Base-by-base conservation (phyloP, 108 stramenopile genomes). In the Fragilaria radians region DNA sequence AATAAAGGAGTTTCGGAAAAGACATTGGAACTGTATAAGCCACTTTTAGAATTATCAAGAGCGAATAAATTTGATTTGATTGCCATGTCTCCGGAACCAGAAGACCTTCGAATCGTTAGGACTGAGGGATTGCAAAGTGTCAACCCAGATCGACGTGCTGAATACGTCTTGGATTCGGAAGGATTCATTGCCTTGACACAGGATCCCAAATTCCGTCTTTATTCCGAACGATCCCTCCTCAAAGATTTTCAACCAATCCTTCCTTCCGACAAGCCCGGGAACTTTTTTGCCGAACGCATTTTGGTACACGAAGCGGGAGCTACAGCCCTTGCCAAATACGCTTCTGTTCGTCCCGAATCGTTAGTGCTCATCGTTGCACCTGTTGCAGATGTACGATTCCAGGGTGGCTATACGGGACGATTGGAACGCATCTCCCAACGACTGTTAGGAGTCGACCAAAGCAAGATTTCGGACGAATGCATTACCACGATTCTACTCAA, bases 401-500 rank as follows among this genome's bases (percentile, higher is more conserved):
- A 86, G 54, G 74, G 68, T 5, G 89, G 89, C 32, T 71, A 81
- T 24, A 91, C 88, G 66, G 89, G 89, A 26, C 74, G 89, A 3
- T 73, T 91, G 28, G 79, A 81, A 42, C 74, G 89, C 18, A 54
- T 91, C 28, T 65, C 50, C n/a, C 58, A 70, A 3, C 32, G 60
- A 30, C 57, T 66, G 26, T 36, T 78, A 54, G 71, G 57, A 27
- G 36, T 51, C 48, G 54, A 54, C 0, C 19, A 32, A 11, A 78
- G 56, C 48, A 58, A 78, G 58, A 72, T 91, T 22, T 73, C 72
- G 14, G 76, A 79, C 28, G 74, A 86, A 58, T 73, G 77, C 17
- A 85, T 91, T 31, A 91, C 89, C 4, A 91, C 89, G 23, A 86
- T 91, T 48, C 62, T 91, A 24, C 50, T 88, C 51, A 91, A 91